Evolutionary conservation across 805 yeast species (phyloP).

Genomic region (Saturnispora kantuleensis): DNA sequence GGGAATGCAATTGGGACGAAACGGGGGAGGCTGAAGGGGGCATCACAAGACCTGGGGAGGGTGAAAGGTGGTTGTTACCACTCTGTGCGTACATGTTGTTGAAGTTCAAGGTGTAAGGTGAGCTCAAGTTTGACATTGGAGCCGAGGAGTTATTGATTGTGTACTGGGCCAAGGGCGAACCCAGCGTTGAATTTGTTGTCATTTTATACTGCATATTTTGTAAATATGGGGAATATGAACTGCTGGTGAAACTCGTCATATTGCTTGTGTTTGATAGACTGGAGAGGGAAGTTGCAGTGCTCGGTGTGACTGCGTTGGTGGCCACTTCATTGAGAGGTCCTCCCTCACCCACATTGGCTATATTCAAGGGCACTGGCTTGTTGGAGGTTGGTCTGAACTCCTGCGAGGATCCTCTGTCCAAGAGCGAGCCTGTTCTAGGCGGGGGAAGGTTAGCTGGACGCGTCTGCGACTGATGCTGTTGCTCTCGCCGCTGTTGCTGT

Average conservation of each 20-base stretch:
- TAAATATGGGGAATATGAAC: conserved; percentile 7
- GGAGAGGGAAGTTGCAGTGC: conserved; percentile 3
- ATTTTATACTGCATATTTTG: neutral
- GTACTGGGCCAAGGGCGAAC: neutral
- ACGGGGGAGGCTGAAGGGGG: neutral
- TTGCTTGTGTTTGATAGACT: neutral
- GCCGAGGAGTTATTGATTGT: neutral
- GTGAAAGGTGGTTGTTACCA: neutral
- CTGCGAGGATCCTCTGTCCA: conserved; percentile 5
- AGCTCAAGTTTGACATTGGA: neutral
- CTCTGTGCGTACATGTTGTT: neutral
- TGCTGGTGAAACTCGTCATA: neutral
- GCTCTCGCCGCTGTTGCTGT: neutral
- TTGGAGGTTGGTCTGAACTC: conserved; percentile 24
- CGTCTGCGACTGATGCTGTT: conserved; percentile 1
- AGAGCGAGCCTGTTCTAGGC: conserved; percentile 19
- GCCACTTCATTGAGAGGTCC: too few species aligned
- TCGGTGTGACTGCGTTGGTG: conserved; percentile 7
- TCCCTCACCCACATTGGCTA: conserved; percentile 11
- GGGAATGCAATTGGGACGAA: neutral
- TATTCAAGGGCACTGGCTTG: conserved; percentile 25
- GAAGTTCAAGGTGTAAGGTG: conserved; percentile 6
- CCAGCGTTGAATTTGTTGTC: neutral
- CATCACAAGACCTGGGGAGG: neutral
- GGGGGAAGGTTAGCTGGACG: conserved; percentile 20